Evolutionary conservation across 2,329 filamentous ascomycete genomes (phyloP).

Genomic region (Fusarium sp.): DNA sequence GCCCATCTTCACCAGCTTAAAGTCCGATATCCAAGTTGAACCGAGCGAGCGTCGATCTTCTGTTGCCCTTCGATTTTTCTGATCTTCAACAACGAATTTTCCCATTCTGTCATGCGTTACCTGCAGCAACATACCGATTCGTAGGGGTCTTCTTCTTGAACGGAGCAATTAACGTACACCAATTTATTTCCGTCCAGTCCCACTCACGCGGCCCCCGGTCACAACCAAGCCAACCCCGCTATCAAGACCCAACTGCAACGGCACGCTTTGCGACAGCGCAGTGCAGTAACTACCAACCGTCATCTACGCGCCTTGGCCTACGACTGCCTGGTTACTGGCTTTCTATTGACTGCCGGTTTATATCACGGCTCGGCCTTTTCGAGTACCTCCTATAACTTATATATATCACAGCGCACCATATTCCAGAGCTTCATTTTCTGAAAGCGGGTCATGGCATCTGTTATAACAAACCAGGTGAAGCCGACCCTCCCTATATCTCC

Average conservation of each 20-base stretch:
- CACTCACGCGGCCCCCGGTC: slow-evolving; percentile 37
- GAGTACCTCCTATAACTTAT: neutral
- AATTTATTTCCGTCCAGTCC: slow-evolving; percentile 37
- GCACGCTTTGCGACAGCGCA: slow-evolving; percentile 24
- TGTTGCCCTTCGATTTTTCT: slow-evolving; percentile 3
- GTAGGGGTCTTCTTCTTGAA: slow-evolving; percentile 34
- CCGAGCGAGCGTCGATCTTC: slow-evolving; percentile 15
- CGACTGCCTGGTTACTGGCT: slow-evolving; percentile 26
- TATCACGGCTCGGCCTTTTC: neutral
- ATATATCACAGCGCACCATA: neutral
- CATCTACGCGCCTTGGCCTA: slow-evolving; percentile 24
- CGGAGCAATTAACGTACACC: slow-evolving; percentile 30
- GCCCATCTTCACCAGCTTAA: slow-evolving; percentile 28
- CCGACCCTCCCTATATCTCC: slow-evolving; percentile 53
- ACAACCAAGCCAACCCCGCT: slow-evolving; percentile 44
- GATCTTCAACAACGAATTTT: slow-evolving; percentile 10
- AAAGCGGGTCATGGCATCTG: slow-evolving; percentile 45
- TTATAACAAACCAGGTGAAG: slow-evolving; percentile 47
- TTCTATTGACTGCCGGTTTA: neutral
- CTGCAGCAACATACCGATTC: slow-evolving; percentile 31
- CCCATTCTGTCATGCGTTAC: slow-evolving; percentile 40
- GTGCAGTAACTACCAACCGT: slow-evolving; percentile 24
- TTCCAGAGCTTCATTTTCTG: slow-evolving; percentile 4
- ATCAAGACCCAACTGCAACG: slow-evolving; percentile 22
- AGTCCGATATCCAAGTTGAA: neutral